Base-by-base conservation (phyloP, 805 yeast species). In the Lipomyces mesembrius region DNA sequence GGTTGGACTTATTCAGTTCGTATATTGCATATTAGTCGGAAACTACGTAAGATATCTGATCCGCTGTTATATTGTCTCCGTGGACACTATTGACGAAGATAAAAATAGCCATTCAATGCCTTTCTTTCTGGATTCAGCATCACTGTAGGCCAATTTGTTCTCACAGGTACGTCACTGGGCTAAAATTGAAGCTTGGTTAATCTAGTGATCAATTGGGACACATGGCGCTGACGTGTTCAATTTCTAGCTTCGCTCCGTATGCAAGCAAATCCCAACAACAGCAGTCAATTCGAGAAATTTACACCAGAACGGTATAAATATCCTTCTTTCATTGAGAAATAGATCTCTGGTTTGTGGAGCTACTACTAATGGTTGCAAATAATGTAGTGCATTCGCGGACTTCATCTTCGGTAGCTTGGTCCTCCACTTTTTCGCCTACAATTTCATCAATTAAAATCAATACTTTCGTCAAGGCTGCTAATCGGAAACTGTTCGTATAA, bases 101-200 rank as follows among this genome's bases (percentile, higher is more conserved):
- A 14, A 17, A 35, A 60, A 6, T 60, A 79, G 84, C 99, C 99
- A 20, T 95, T 95, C 84, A 95, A 95, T 79, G 98, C 97, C 29
- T 95, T 95, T 76, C 83, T 95, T 67, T 94, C 97, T 25, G 98
- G 98, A 0, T 95, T 95, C 76, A 85, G 89, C 63, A 82, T 92
- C 27, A 91, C 98, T 57, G 98, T 95, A 60, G 98, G 97, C 14
- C 98, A 95, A 78, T 95, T 95, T 77, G 98, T 95, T 32, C 84
- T 95, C 70, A 87, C 96, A 12, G 82, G 80, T n/a, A 66, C 72
- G 46, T 70, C n/a, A 7, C 43, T 25, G 11, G 9, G 32, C 59
- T 34, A 9, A 12, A 17, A 6, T 12, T 32, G 39, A 29, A 27
- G 34, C 12, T 32, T 32, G 57, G 35, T 20, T 43, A 43, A 37